phyloP scores from a whole-genome alignment of 495 filamentous ascomycete genomes.

The Penicillium turbatum region DNA sequence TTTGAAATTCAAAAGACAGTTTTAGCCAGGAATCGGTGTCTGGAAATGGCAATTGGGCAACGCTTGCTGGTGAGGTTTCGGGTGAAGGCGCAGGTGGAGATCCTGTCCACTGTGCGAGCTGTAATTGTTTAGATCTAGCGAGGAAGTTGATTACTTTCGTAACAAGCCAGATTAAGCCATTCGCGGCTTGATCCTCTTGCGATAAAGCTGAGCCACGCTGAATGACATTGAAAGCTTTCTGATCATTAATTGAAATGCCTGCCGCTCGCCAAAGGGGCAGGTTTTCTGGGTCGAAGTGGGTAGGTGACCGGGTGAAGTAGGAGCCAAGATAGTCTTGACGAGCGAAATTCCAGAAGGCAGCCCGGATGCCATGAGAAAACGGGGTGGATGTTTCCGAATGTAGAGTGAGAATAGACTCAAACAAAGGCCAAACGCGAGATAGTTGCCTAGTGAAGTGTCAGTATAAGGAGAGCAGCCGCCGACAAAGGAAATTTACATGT shows the following conservation, averaged over 20 bases:
- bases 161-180: conserved; percentile 35
- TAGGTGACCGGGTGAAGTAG: conserved; percentile 33
- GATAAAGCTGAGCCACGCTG: neutral
- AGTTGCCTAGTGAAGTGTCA: conserved; percentile 30
- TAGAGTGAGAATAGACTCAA: conserved; percentile 25
- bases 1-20: conserved; percentile 37
- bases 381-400: neutral
- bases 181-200: conserved; percentile 35
- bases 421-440: conserved; percentile 27
- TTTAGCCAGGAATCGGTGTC: conserved; percentile 35
- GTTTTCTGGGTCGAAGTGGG: conserved; percentile 31
- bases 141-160: conserved; percentile 41
- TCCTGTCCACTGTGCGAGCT: conserved; percentile 35
- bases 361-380: conserved; percentile 32
- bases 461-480: neutral
- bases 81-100: conserved; percentile 14
- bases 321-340: conserved; percentile 39
- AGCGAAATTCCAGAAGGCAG: conserved; percentile 42
- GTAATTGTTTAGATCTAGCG: conserved; percentile 31
- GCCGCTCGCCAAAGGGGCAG: conserved; percentile 35
- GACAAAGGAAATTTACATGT: conserved; percentile 23
- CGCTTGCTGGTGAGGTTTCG: neutral
- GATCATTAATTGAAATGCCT: conserved; percentile 32
- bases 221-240: conserved; percentile 20
- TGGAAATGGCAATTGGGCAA: conserved; percentile 11